Conservation (phyloP, 164 flowering plant species). For the Piper longum region DNA sequence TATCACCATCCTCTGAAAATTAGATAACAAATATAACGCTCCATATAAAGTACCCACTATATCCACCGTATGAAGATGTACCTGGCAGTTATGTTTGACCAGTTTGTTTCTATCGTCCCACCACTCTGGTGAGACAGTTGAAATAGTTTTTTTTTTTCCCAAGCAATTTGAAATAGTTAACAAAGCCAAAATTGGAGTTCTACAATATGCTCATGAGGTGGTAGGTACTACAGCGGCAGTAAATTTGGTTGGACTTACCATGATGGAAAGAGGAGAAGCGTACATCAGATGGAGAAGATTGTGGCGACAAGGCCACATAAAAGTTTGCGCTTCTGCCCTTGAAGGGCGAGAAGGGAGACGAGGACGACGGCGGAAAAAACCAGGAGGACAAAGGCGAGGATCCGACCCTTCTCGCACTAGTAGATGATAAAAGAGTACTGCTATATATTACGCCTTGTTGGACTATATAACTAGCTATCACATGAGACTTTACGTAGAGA, state of each 20-base stretch:
- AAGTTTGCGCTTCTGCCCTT: conserved; percentile 46
- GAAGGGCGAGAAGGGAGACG: conserved; percentile 55
- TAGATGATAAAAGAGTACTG: neutral
- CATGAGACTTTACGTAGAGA: neutral
- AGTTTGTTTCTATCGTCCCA: too few relatives aligned
- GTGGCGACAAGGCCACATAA: conserved; percentile 78
- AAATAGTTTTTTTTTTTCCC: too few relatives aligned
- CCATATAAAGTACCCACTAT: too few relatives aligned
- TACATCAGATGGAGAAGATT: conserved; percentile 86
- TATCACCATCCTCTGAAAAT: conserved; percentile 35
- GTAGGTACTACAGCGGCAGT: neutral
- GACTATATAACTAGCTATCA: neutral
- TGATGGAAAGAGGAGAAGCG: conserved; percentile 73
- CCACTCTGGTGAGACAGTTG: too few relatives aligned
- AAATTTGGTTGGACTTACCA: conserved; percentile 31
- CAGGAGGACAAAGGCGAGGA: conserved; percentile 25
- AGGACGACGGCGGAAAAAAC: conserved; percentile 45
- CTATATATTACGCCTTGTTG: too few relatives aligned
- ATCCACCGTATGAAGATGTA: too few relatives aligned
- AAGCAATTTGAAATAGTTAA: too few relatives aligned
- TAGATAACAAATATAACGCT: too few relatives aligned
- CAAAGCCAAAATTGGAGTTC: too few relatives aligned
- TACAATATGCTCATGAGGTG: too few relatives aligned
- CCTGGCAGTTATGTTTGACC: too few relatives aligned
- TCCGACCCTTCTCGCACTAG: conserved; percentile 27